Evolutionary conservation across 306 rosid species (phyloP).

Genomic region (Citrullus amarus): DNA sequence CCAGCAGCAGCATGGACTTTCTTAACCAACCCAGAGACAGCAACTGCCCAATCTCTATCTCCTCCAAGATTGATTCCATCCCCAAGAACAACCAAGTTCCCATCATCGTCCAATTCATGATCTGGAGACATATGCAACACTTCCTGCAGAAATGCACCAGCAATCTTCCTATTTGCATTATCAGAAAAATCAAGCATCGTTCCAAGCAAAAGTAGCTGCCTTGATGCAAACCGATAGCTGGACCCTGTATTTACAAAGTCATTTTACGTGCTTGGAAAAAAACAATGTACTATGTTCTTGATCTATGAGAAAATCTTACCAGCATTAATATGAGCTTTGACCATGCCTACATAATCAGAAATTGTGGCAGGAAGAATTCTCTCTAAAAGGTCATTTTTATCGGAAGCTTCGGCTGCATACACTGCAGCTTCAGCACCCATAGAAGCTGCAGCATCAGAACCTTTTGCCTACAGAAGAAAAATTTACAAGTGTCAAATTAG

Average conservation of each 20-base stretch:
- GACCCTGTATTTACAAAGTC: conserved; percentile 36
- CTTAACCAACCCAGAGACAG: conserved; percentile 55
- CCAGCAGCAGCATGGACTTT: conserved; percentile 77
- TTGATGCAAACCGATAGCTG: conserved; percentile 60
- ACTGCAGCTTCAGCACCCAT: conserved; percentile 90
- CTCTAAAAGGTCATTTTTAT: conserved; percentile 80
- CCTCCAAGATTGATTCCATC: conserved; percentile 95
- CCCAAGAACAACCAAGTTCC: conserved; percentile 68
- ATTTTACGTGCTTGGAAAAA: conserved; percentile 8
- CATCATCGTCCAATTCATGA: conserved; percentile 69
- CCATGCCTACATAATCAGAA: conserved; percentile 63
- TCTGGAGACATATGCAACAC: conserved; percentile 71
- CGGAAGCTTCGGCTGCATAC: conserved; percentile 92
- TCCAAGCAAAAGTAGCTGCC: conserved; percentile 86
- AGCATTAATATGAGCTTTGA: conserved; percentile 67
- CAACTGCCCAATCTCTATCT: conserved; percentile 82
- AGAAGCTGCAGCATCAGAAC: conserved; percentile 91
- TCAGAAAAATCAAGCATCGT: conserved; percentile 87
- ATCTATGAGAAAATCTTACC: conserved; percentile 33
- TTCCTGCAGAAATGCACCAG: conserved; percentile 69
- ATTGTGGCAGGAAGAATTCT: conserved; percentile 67
- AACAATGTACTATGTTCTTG: not conserved
- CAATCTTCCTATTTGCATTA: conserved; percentile 61
- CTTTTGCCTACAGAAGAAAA: conserved; percentile 52
- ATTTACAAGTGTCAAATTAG: conserved; percentile 7